A percentile compares a stretch with the other conserved stretches of the same genome.
phyloP scores from a whole-genome alignment of 2,329 filamentous ascomycete species.

The Ploettnerulaceae sp. region DNA sequence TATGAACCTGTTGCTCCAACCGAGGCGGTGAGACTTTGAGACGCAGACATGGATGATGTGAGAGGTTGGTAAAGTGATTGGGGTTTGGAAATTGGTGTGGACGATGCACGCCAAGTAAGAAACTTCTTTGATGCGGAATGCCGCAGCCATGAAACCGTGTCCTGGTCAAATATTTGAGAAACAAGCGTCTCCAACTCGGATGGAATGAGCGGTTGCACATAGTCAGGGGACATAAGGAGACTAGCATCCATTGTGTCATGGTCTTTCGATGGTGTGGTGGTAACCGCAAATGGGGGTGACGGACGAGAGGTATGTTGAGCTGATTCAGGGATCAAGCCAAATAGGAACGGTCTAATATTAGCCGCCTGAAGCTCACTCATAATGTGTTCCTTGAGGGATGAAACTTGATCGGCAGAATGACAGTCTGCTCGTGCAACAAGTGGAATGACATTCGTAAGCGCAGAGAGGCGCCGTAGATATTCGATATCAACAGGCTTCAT shows the following conservation, averaged over 20 bases:
- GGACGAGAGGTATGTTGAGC: conserved; percentile 23
- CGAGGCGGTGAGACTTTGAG: conserved; percentile 26
- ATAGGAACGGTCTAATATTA: conserved; percentile 62
- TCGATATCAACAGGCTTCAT: conserved; percentile 62
- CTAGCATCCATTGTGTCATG: conserved; percentile 87
- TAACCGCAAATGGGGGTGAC: conserved; percentile 65
- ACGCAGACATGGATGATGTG: conserved; percentile 19
- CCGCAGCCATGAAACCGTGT: conserved; percentile 75
- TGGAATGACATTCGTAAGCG: conserved; percentile 79
- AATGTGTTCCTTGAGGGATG: conserved; percentile 55
- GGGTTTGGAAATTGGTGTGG: conserved; percentile 29
- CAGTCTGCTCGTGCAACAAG: conserved; percentile 74
- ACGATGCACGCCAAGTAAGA: conserved; percentile 58
- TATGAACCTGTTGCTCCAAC: conserved; percentile 42
- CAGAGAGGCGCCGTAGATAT: conserved; percentile 63
- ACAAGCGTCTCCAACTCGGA: conserved; percentile 71
- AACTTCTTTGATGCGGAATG: conserved; percentile 81
- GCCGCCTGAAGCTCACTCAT: conserved; percentile 50
- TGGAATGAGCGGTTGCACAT: conserved; percentile 70
- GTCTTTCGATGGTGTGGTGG: conserved; percentile 66
- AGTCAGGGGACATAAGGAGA: conserved; percentile 86
- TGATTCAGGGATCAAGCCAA: conserved; percentile 37
- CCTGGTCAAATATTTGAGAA: conserved; percentile 68
- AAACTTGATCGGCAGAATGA: conserved; percentile 53
- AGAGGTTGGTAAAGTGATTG: conserved; percentile 38